These are phyloP conservation scores for Bryum argenteum DNA, from an alignment of 225 moss, liverwort and hornwort genomes.

Conservation along the genomic window DNA sequence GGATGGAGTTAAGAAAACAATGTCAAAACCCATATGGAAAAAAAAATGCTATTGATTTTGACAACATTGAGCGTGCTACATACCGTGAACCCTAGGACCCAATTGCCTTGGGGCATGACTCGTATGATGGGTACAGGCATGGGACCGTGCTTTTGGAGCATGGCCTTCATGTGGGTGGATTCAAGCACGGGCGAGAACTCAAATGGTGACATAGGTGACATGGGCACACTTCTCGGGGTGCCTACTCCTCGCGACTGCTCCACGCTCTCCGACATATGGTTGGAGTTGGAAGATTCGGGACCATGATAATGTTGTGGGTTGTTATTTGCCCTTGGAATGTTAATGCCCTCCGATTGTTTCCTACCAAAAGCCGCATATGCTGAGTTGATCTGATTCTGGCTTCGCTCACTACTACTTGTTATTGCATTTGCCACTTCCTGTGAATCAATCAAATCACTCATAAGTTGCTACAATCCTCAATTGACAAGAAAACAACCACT, in stretches of 20 bases:
- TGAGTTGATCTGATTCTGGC: slow-evolving; percentile 5
- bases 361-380: slow-evolving; percentile 10
- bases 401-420: slow-evolving; percentile 22
- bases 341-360: slow-evolving; percentile 42
- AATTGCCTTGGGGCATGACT: slow-evolving; percentile 56
- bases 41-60: too few relatives aligned
- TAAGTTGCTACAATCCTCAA: neutral
- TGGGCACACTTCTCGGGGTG: slow-evolving; percentile 51
- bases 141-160: slow-evolving; percentile 59
- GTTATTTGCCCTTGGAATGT: slow-evolving; percentile 35
- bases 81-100: slow-evolving; percentile 62
- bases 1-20: too few relatives aligned
- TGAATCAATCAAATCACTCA: neutral
- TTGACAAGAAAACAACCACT: neutral
- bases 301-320: slow-evolving; percentile 17
- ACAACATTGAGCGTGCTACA: neutral
- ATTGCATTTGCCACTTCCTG: slow-evolving; percentile 32
- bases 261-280: slow-evolving; percentile 51
- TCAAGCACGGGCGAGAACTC: slow-evolving; percentile 55
- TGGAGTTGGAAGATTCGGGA: slow-evolving; percentile 43
- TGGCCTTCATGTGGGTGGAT: slow-evolving; percentile 53
- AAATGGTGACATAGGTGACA: slow-evolving; percentile 56
- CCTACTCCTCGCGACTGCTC: slow-evolving; percentile 38
- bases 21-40: too few relatives aligned
- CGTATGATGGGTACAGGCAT: slow-evolving; percentile 48